Evolutionary conservation across 2,329 filamentous ascomycete genomes (phyloP).

Genomic region (Capronia americana): DNA sequence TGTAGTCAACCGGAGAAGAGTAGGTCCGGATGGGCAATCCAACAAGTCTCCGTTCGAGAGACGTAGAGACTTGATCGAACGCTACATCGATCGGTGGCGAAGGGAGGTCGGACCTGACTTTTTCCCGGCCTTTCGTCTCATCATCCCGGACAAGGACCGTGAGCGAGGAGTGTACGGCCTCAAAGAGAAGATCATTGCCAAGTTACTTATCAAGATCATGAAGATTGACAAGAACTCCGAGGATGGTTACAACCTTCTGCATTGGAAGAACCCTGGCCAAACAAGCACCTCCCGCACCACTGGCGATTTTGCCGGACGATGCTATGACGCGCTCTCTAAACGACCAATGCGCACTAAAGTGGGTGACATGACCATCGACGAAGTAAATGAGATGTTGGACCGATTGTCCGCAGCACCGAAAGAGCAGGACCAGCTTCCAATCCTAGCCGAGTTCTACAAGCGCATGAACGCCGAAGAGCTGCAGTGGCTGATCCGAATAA

Average conservation of each 20-base stretch:
- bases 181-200: conserved; percentile 90
- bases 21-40: conserved; percentile 59
- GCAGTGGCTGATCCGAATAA: conserved; percentile 92
- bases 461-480: conserved; percentile 93
- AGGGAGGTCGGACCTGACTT: conserved; percentile 89
- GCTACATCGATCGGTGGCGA: conserved; percentile 87
- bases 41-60: conserved; percentile 75
- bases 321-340: conserved; percentile 84
- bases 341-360: conserved; percentile 71
- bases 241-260: conserved; percentile 81
- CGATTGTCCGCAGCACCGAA: conserved; percentile 74
- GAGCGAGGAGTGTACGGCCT: conserved; percentile 92
- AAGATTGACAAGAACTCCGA: conserved; percentile 91
- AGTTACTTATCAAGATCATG: conserved; percentile 87
- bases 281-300: conserved; percentile 69
- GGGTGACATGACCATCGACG: conserved; percentile 82
- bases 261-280: conserved; percentile 89
- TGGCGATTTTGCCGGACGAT: conserved; percentile 90
- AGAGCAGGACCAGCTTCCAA: conserved; percentile 81
- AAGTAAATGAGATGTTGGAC: conserved; percentile 88
- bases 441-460: conserved; percentile 83
- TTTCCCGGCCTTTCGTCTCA: conserved; percentile 88
- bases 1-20: conserved; percentile 61
- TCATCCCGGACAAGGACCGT: conserved; percentile 89
- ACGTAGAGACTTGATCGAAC: conserved; percentile 78